Percentiles rank a stretch among this genome's conserved stretches.
These are phyloP conservation scores for Fusarium armeniacum DNA, from an alignment of 2,329 filamentous ascomycete species.

Conservation along the genomic window DNA sequence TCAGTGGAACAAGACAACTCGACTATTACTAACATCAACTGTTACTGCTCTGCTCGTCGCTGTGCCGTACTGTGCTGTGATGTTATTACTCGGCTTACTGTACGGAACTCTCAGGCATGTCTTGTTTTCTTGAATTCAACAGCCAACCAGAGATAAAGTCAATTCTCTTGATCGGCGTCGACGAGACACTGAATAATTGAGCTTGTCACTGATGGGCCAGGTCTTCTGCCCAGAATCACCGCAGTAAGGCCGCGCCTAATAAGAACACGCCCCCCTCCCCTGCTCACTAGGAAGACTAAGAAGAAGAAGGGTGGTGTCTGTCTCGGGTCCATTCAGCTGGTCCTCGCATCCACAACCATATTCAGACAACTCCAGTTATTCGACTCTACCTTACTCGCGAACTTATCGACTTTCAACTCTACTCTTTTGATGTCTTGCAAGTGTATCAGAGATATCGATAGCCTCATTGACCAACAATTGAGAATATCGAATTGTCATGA, in stretches of 20 bases:
- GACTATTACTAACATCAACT: background rate
- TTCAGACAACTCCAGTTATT: conserved; percentile 38
- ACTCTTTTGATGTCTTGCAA: conserved; percentile 22
- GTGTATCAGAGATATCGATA: conserved; percentile 8
- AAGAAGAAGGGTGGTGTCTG: conserved; percentile 10
- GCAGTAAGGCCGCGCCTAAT: conserved; percentile 50
- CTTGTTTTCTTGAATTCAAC: conserved; percentile 23
- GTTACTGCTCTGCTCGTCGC: background rate
- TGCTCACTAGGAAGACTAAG: background rate
- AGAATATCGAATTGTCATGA: no score
- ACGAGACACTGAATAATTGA: conserved; percentile 50
- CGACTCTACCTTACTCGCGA: conserved; percentile 34
- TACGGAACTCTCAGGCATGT: conserved; percentile 4
- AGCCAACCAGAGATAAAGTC: conserved; percentile 39
- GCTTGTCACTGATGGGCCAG: conserved; percentile 43
- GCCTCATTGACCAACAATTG: background rate
- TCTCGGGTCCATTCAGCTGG: conserved; percentile 34
- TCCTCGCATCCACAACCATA: conserved; percentile 34
- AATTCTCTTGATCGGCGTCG: conserved; percentile 49
- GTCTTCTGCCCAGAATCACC: conserved; percentile 45
- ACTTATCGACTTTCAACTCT: conserved; percentile 23
- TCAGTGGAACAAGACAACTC: background rate
- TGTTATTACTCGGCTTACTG: background rate
- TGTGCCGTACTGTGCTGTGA: background rate
- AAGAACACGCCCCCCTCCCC: conserved; percentile 37